Conservation (phyloP, 1,284 basidiomycete genomes). For the Pterulicium gracile region DNA sequence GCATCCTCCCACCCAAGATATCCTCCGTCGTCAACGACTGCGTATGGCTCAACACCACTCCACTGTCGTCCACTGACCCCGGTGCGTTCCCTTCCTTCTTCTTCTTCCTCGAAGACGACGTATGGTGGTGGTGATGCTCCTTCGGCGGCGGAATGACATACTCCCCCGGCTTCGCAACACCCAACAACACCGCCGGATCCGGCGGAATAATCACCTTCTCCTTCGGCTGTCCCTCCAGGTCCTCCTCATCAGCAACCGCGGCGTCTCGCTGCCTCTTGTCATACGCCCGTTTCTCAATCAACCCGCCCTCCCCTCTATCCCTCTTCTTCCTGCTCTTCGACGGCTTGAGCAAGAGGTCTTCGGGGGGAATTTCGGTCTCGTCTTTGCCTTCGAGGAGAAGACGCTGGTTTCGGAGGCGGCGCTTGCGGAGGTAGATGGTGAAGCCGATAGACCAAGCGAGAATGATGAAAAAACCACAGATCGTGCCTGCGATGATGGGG, state of each 20-base stretch:
- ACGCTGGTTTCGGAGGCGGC: neutral
- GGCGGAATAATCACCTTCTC: neutral
- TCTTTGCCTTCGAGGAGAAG: neutral
- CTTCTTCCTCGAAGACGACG: no score
- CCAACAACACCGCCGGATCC: neutral
- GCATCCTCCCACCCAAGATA: no score
- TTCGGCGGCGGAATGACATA: neutral
- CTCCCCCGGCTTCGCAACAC: neutral
- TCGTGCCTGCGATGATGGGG: conserved; percentile 51
- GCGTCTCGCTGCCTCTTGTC: neutral
- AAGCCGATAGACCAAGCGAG: conserved; percentile 31
- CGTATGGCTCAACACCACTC: no score
- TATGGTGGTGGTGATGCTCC: no score
- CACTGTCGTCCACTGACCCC: no score
- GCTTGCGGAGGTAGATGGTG: conserved; percentile 11
- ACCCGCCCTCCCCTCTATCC: no score
- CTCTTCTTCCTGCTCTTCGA: neutral
- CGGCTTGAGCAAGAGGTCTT: neutral
- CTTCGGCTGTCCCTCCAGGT: no score
- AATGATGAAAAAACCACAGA: conserved; percentile 42
- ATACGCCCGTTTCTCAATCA: neutral
- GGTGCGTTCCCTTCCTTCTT: no score
- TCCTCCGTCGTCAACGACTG: no score
- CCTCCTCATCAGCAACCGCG: no score
- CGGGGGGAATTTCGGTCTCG: neutral